A percentile compares a stretch with the other conserved stretches of the same genome.
Evolutionary conservation across 495 filamentous ascomycete genomes (phyloP).

Genomic region (Diplogelasinospora grovesii): DNA sequence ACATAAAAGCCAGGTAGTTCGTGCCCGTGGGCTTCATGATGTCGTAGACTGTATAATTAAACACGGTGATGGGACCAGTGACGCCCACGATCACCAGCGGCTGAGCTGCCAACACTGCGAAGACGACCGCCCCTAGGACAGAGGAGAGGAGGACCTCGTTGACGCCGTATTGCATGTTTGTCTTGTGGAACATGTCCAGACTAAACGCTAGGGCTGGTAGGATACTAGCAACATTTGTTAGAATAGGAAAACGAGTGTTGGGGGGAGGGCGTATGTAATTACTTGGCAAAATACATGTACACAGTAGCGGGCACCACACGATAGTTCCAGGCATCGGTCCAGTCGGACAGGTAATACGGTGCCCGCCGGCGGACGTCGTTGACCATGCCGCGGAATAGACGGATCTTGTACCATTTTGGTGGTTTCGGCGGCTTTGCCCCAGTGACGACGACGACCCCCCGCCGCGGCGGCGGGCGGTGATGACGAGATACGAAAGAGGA

Average conservation of each 20-base stretch:
- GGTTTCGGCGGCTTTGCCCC: neutral
- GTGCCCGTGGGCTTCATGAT: constrained; percentile 63
- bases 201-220: constrained; percentile 78
- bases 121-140: constrained; percentile 70
- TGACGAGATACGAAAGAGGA: no score
- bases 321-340: constrained; percentile 80
- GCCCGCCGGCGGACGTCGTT: constrained; percentile 66
- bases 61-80: constrained; percentile 83
- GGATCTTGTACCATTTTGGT: constrained; percentile 53
- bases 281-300: constrained; percentile 92
- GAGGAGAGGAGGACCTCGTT: constrained; percentile 79
- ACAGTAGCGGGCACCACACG: constrained; percentile 73
- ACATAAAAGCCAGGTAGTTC: constrained; percentile 78
- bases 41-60: constrained; percentile 83
- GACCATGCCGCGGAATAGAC: constrained; percentile 59
- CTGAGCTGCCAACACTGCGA: constrained; percentile 67
- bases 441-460: no score
- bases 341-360: constrained; percentile 73
- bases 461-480: no score
- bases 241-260: neutral
- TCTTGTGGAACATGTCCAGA: constrained; percentile 79
- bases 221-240: constrained; percentile 48
- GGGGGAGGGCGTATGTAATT: no score
- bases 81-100: constrained; percentile 85
- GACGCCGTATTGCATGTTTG: constrained; percentile 70